Conservation (phyloP, 176 grass and related monocot genomes). For the Puya raimondii region DNA sequence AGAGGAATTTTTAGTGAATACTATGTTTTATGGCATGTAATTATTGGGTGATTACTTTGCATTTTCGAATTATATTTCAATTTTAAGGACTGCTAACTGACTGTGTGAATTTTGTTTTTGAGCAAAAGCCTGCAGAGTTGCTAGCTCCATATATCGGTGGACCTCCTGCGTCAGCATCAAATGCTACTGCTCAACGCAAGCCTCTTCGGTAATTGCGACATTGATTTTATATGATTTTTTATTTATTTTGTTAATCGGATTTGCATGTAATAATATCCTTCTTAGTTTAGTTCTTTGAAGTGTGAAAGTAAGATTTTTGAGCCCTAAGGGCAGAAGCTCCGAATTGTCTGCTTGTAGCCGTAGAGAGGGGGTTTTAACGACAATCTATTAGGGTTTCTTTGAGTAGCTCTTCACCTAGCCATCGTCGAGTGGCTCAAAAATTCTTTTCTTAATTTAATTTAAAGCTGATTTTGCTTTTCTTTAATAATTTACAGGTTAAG, state of each 20-base stretch:
- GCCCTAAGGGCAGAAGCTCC: no score
- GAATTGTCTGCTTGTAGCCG: no score
- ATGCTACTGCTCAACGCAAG: conserved; percentile 36
- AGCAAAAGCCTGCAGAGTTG: conserved; percentile 49
- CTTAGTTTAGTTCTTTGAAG: not conserved
- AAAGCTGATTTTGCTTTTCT: conserved; percentile 10
- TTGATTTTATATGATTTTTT: not conserved
- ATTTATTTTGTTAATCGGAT: not conserved
- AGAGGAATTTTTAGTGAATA: no score
- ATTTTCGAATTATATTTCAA: conserved; percentile 7
- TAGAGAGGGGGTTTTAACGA: no score
- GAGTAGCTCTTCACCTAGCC: not conserved
- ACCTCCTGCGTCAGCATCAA: conserved; percentile 21
- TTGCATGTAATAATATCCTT: not conserved
- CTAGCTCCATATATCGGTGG: conserved; percentile 26
- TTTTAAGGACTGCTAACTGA: conserved; percentile 4
- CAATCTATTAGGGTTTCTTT: not conserved
- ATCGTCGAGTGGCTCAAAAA: not conserved
- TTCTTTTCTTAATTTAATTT: not conserved
- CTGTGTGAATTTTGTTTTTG: conserved; percentile 12
- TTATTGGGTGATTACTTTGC: conserved; percentile 1
- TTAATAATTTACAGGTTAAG: conserved; percentile 43
- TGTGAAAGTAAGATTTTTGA: not conserved
- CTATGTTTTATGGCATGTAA: not conserved
- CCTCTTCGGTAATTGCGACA: conserved; percentile 41